Evolutionary conservation across 2,329 filamentous ascomycete genomes (phyloP), one percentile per base, ranked within the genome.

Genomic region (Trichocomaceae sp.): DNA sequence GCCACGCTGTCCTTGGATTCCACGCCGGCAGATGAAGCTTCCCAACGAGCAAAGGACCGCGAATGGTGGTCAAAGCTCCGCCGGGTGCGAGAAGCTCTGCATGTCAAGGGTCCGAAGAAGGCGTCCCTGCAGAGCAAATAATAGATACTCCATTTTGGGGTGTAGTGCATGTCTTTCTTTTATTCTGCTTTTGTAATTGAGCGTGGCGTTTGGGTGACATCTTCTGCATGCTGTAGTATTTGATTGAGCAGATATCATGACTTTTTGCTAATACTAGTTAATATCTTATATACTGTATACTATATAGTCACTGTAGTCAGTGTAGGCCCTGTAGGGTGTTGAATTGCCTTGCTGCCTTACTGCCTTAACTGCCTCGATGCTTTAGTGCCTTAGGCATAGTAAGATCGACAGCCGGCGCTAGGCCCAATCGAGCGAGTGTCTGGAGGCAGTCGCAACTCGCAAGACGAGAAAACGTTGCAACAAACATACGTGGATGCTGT

Each of bases 1-100:
- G 62, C 63, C 15, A 60, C 59, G 1, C 64, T 62, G 2, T 59
- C 58, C 0, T 46, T 60, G 9, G 64, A 68, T 22, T 50, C 52
- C 7, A 47, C 52, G 7, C 61, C 67, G 15, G 46, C 37, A 39
- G 72, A 73, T 23, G 66, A 69, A 29, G 75, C 70, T 50, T 71
- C 71, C 3, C 75, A 73, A 39, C 81, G 79, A 42, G 77, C 76
- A 15, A 86, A 64, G 35, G 65, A 71, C 58, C 47, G 67, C 48
- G 51, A 66, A 61, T 41, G 66, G 66, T 52, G 67, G 67, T 42
- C 64, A 54, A 52, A 69, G 61, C 71, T 90, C 59, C 79, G 84
- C 62, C 80, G 82, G 56, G 84, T 90, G 56, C 87, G 87, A 76
- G 87, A 84, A 64, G 70, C 87, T 47, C 83, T 90, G 63, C 83